A percentile compares a stretch with the other conserved stretches of the same genome.
Evolutionary conservation across 2,329 filamentous ascomycete species (phyloP).

Genomic region (Davidsoniella virescens): DNA sequence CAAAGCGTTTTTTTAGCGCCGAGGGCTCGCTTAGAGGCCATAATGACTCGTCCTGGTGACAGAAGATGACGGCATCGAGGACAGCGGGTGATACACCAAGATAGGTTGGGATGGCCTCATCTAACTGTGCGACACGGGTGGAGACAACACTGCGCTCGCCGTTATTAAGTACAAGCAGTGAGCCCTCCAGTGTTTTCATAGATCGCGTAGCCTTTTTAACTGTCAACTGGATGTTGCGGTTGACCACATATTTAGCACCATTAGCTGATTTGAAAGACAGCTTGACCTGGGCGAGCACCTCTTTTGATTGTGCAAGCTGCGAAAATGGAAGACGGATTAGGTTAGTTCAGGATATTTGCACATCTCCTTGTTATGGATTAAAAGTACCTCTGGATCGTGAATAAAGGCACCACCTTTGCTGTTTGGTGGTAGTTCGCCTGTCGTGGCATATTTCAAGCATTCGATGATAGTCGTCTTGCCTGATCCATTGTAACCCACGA

Average conservation of each 20-base stretch:
- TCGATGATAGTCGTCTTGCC: slow-evolving; percentile 99
- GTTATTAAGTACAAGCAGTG: slow-evolving; percentile 57
- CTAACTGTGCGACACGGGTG: slow-evolving; percentile 63
- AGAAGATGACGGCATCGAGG: slow-evolving; percentile 91
- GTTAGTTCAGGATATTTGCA: neutral
- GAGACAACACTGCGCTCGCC: slow-evolving; percentile 69
- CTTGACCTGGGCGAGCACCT: slow-evolving; percentile 82
- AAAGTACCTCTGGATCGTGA: slow-evolving; percentile 71
- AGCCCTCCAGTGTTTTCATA: slow-evolving; percentile 73
- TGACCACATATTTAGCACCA: slow-evolving; percentile 65
- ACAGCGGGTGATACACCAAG: slow-evolving; percentile 83
- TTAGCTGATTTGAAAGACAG: slow-evolving; percentile 70
- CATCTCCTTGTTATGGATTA: neutral
- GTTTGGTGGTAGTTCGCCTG: slow-evolving; percentile 83
- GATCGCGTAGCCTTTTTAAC: slow-evolving; percentile 64
- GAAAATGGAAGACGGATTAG: neutral
- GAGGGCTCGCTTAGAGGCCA: slow-evolving; percentile 90
- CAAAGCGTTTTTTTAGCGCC: slow-evolving; percentile 80
- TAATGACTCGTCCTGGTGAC: slow-evolving; percentile 91
- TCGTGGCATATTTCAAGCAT: slow-evolving; percentile 94
- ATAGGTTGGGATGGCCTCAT: slow-evolving; percentile 68
- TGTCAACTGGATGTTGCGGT: slow-evolving; percentile 68
- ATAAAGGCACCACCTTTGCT: slow-evolving; percentile 84
- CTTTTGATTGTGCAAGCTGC: slow-evolving; percentile 32
- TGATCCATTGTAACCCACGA: slow-evolving; percentile 93